Evolutionary conservation across 2,329 filamentous ascomycete genomes (phyloP), one percentile per base, ranked within the genome.

Genomic region (Venturia oleaginea): DNA sequence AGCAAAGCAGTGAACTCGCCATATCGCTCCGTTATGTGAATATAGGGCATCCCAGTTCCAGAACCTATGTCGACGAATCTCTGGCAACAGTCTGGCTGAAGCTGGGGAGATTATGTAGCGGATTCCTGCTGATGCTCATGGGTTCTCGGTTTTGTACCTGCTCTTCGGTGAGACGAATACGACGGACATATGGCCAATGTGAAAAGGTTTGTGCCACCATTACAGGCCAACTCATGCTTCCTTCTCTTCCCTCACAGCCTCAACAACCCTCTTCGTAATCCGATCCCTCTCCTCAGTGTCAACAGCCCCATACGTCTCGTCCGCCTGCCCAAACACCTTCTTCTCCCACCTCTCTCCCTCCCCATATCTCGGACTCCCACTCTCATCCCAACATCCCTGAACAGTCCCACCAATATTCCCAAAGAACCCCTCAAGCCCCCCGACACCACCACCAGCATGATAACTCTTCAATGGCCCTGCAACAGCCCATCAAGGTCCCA

Each of bases 401-500:
- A 85, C 79, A 0, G 83, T 84, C 13, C 77, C 78, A 6, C 81
- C 82, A 68, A 86, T 80, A 68, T 85, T 85, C 57, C 78, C 75
- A 68, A 85, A 77, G 65, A 85, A 84, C 0, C 76, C 79, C 15
- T 75, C 72, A 64, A 85, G 71, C 0, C 84, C 83, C 2, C 77
- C 79, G 13, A 76, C 74, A 2, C 84, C 83, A 13, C 84, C 83
- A 2, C 83, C 83, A 62, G 82, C 82, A 73, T 83, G 80, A 72
- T 85, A 86, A 60, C 80, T 81, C 70, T 83, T 82, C 69, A 85
- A 85, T 3, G 83, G 80, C 1, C 83, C 83, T 27, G 80, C 79
- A 7, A 83, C 78, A 10, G 80, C 78, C 82, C 83, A 84, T 61
- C 82, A 68, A 0, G 81, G 81, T 1, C 83, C 83, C 73, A 84